These are phyloP conservation scores for Amylocarpus encephaloides DNA, from an alignment of 2,329 filamentous ascomycete species.

Conservation along the genomic window DNA sequence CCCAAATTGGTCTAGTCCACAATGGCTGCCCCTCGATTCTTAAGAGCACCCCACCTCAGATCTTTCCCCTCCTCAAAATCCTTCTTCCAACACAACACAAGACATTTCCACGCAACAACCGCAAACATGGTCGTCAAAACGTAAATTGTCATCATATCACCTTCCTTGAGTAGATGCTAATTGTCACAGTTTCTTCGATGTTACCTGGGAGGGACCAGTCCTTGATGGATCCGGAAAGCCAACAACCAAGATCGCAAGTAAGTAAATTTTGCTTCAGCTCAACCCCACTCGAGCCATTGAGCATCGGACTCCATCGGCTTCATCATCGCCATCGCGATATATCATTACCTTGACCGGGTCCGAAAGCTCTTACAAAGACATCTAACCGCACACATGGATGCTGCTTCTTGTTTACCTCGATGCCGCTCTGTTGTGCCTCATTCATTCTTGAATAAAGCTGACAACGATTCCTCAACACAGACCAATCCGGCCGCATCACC, in stretches of 20 bases:
- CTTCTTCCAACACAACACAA: constrained; percentile 33
- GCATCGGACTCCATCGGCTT: constrained; percentile 1
- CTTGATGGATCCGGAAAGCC: constrained; percentile 53
- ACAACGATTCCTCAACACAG: constrained; percentile 33
- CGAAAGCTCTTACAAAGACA: background rate
- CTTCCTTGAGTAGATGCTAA: constrained; percentile 13
- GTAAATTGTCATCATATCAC: constrained; percentile 43
- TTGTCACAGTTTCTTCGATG: constrained; percentile 58
- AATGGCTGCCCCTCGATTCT: constrained; percentile 41
- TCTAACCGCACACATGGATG: background rate
- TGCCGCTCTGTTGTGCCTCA: constrained; percentile 14
- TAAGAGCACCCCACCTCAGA: constrained; percentile 52
- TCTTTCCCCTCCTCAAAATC: constrained; percentile 31
- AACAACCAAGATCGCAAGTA: constrained; percentile 54
- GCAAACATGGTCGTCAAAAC: constrained; percentile 70
- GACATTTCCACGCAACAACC: constrained; percentile 57
- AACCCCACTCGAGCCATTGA: background rate
- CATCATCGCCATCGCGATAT: background rate
- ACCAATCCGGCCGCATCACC: constrained; percentile 70
- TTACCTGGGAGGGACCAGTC: constrained; percentile 66
- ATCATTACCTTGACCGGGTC: background rate
- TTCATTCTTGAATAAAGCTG: constrained; percentile 17
- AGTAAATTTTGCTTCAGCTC: constrained; percentile 30
- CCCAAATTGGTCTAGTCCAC: background rate
- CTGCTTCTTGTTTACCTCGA: background rate